Evolutionary conservation across 768 basidiomycete genomes (phyloP).

Genomic region (Boletus coccyginus): DNA sequence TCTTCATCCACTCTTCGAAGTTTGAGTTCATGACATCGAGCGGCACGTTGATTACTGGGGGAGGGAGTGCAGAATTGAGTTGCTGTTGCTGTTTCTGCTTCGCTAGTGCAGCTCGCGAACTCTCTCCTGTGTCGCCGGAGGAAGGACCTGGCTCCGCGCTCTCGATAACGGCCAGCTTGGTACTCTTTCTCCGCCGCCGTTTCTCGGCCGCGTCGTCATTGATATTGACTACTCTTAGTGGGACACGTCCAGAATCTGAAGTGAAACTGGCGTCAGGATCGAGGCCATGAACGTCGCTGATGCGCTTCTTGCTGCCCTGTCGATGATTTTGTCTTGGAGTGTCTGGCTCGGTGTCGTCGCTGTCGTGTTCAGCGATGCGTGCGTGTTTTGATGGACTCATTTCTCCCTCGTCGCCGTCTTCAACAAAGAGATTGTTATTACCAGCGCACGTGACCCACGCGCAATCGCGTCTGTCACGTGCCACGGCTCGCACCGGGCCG

Average conservation of each 20-base stretch:
- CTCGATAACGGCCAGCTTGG: constrained; percentile 58
- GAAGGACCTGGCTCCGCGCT: constrained; percentile 58
- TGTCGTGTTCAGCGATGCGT: constrained; percentile 23
- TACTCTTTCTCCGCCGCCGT: constrained; percentile 75
- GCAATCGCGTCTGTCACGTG: constrained; percentile 29
- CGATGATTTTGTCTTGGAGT: constrained; percentile 25
- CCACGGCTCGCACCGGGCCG: constrained; percentile 4
- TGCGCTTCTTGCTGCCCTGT: constrained; percentile 34
- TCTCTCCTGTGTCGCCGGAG: constrained; percentile 36
- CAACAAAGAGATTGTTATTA: constrained; percentile 29
- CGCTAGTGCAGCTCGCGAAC: constrained; percentile 42
- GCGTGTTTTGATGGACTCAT: constrained; percentile 26
- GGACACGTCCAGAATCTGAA: constrained; percentile 41
- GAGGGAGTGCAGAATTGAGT: constrained; percentile 56
- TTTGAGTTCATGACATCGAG: constrained; percentile 89
- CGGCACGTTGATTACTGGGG: constrained; percentile 58
- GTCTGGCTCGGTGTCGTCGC: constrained; percentile 33
- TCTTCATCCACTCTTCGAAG: constrained; percentile 99
- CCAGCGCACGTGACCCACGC: constrained; percentile 27
- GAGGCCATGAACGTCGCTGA: constrained; percentile 50
- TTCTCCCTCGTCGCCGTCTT: constrained; percentile 15
- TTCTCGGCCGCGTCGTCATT: constrained; percentile 92
- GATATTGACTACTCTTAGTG: constrained; percentile 38
- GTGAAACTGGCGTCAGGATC: constrained; percentile 34
- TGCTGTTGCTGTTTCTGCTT: constrained; percentile 60